Conservation (phyloP, 305 asterid genomes). For the Fraxinus floribunda region DNA sequence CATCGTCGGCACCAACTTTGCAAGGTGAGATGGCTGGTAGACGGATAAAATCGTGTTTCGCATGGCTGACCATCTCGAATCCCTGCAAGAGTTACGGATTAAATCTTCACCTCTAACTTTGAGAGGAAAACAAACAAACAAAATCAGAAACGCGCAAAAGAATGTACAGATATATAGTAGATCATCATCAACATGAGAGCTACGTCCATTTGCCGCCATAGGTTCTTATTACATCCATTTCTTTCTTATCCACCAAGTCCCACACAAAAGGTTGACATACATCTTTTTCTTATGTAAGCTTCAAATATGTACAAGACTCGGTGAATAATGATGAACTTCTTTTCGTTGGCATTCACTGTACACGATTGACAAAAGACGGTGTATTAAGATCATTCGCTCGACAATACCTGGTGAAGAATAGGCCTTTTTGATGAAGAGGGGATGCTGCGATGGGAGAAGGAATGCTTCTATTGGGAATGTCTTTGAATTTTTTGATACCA, state of each 20-base stretch:
- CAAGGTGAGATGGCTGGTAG: conserved; percentile 91
- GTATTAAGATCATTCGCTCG: neutral
- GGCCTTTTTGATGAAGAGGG: conserved; percentile 94
- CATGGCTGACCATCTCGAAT: conserved; percentile 86
- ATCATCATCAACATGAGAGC: neutral
- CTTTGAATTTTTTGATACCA: conserved; percentile 82
- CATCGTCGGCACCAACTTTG: conserved; percentile 78
- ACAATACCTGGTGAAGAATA: conserved; percentile 72
- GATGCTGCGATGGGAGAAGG: conserved; percentile 92
- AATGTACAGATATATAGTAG: neutral
- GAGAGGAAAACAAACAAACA: no score
- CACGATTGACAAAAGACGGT: neutral
- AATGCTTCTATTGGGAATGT: conserved; percentile 76
- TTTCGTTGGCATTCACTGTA: no score
- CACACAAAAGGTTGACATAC: no score
- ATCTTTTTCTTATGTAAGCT: no score
- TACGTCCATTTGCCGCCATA: neutral
- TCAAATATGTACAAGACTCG: no score
- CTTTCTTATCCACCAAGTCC: neutral
- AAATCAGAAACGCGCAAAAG: neutral
- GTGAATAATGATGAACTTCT: no score
- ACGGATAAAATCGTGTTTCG: conserved; percentile 78
- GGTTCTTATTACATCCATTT: neutral
- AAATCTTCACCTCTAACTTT: neutral
- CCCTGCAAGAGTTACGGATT: conserved; percentile 41